Conservation (phyloP, 805 yeast species). For the Pichia kluyveri region DNA sequence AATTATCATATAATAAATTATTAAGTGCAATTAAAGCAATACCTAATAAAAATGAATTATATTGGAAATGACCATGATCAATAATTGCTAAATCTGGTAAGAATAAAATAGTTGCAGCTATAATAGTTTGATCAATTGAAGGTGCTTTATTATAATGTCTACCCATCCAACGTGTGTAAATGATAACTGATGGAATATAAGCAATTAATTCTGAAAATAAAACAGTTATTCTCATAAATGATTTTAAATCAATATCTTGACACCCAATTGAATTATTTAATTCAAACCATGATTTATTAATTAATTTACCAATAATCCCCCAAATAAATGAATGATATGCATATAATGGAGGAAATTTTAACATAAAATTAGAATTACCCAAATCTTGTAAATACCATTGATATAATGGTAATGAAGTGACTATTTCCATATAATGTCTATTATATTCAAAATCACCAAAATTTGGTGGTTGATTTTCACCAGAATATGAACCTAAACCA, state of each 20-base stretch:
- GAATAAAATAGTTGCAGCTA: slow-evolving; percentile 69
- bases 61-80: slow-evolving; percentile 98
- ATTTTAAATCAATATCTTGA: slow-evolving; percentile 59
- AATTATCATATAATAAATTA: slow-evolving; percentile 54
- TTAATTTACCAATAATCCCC: slow-evolving; percentile 61
- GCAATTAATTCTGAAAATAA: slow-evolving; percentile 63
- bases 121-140: slow-evolving; percentile 67
- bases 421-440: slow-evolving; percentile 95
- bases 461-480: slow-evolving; percentile 62
- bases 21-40: slow-evolving; percentile 60
- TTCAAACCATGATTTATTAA: slow-evolving; percentile 69
- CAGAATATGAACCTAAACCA: slow-evolving; percentile 85
- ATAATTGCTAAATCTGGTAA: slow-evolving; percentile 78
- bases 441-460: slow-evolving; percentile 97
- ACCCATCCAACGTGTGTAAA: slow-evolving; percentile 65
- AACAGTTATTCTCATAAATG: slow-evolving; percentile 79
- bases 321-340: slow-evolving; percentile 83
- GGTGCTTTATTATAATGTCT: slow-evolving; percentile 38
- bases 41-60: slow-evolving; percentile 91
- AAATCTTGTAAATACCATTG: slow-evolving; percentile 88
- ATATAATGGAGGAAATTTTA: slow-evolving; percentile 95
- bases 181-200: slow-evolving; percentile 73
- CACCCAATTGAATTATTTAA: slow-evolving; percentile 66
- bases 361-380: slow-evolving; percentile 71
- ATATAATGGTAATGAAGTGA: slow-evolving; percentile 60